phyloP scores from a whole-genome alignment of 1,284 basidiomycete genomes.

The Cystobasidiaceae sp. region DNA sequence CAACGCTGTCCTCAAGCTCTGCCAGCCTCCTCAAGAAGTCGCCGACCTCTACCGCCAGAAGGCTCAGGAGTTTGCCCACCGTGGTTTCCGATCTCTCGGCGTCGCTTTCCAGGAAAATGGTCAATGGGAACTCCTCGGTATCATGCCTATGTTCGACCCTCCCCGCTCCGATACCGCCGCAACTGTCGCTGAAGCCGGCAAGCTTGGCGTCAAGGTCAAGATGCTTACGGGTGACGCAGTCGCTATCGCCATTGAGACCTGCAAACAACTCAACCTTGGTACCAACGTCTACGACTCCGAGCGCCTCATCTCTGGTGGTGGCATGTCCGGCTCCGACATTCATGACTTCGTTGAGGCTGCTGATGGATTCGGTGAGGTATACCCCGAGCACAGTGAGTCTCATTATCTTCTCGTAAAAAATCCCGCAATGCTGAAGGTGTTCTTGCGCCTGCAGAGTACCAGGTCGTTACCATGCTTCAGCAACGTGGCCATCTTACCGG shows the following conservation, averaged over 20 bases:
- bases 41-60: slow-evolving; percentile 51
- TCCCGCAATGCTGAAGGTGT: too few relatives aligned
- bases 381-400: slow-evolving; percentile 58
- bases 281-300: slow-evolving; percentile 58
- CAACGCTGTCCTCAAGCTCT: slow-evolving; percentile 55
- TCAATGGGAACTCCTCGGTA: slow-evolving; percentile 53
- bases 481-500: slow-evolving; percentile 55
- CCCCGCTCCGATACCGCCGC: slow-evolving; percentile 54
- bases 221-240: slow-evolving; percentile 59
- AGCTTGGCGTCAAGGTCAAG: slow-evolving; percentile 55
- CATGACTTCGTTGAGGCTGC: slow-evolving; percentile 55
- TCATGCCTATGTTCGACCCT: slow-evolving; percentile 54
- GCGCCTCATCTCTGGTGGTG: slow-evolving; percentile 53
- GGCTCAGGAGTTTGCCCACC: slow-evolving; percentile 51
- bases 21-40: slow-evolving; percentile 49
- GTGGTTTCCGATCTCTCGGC: slow-evolving; percentile 56
- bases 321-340: slow-evolving; percentile 55
- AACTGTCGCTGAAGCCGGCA: slow-evolving; percentile 54
- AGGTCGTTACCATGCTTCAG: slow-evolving; percentile 56
- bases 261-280: slow-evolving; percentile 52
- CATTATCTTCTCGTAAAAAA: too few relatives aligned
- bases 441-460: too few relatives aligned
- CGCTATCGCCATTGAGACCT: slow-evolving; percentile 56
- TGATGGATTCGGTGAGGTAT: slow-evolving; percentile 58
- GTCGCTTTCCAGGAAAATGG: slow-evolving; percentile 54